phyloP scores from a whole-genome alignment of 2,329 filamentous ascomycete species.

The Fusarium buxicola region DNA sequence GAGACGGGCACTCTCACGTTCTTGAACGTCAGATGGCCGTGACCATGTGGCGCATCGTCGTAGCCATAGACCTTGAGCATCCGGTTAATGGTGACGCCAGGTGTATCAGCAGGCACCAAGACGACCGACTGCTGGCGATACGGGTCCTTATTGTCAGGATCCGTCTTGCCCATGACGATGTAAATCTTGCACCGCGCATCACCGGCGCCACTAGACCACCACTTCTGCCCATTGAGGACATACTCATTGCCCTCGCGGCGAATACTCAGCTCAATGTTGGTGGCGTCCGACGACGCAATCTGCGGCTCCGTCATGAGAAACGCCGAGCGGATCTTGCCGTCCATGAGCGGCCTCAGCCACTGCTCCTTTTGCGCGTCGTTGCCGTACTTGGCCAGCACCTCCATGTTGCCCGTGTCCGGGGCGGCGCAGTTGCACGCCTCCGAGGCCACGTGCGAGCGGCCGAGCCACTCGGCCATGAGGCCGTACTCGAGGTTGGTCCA shows the following conservation, averaged over 20 bases:
- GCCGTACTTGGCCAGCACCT: constrained; percentile 92
- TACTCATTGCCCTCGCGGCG: constrained; percentile 86
- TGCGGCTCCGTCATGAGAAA: constrained; percentile 96
- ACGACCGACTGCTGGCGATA: constrained; percentile 96
- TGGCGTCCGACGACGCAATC: constrained; percentile 89
- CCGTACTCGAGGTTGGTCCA: constrained; percentile 98
- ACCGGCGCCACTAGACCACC: constrained; percentile 97
- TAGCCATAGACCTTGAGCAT: constrained; percentile 96
- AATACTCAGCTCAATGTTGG: constrained; percentile 90
- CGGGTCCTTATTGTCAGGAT: constrained; percentile 77
- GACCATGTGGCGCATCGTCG: constrained; percentile 97
- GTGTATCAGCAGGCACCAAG: constrained; percentile 82
- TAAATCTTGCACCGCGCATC: constrained; percentile 94
- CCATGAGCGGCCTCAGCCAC: constrained; percentile 85
- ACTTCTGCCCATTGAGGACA: constrained; percentile 96
- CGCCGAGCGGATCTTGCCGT: constrained; percentile 87
- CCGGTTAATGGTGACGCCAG: constrained; percentile 90
- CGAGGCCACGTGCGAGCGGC: constrained; percentile 84
- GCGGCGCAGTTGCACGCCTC: constrained; percentile 92
- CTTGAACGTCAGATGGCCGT: constrained; percentile 90
- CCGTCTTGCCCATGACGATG: constrained; percentile 95
- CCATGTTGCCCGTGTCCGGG: constrained; percentile 96
- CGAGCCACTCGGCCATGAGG: constrained; percentile 95
- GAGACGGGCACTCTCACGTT: constrained; percentile 87
- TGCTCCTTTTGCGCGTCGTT: constrained; percentile 84